A percentile compares a stretch with the other conserved stretches of the same genome.
Evolutionary conservation across 371 early-diverging fungal species (phyloP).

Genomic region (Lichtheimia corymbifera): DNA sequence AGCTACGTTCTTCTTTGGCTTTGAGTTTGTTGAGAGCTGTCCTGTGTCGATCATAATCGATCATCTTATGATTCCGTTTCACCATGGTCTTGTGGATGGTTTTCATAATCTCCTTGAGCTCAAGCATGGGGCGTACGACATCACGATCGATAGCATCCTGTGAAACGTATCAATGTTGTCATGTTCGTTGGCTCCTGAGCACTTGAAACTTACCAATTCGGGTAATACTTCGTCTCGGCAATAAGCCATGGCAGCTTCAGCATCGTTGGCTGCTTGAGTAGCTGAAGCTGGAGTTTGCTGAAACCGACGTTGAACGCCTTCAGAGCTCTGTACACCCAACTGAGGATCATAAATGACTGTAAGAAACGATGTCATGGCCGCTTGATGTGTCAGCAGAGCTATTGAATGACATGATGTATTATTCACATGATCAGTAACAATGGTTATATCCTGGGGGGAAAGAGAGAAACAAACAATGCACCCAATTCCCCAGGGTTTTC

Average conservation of each 20-base stretch:
- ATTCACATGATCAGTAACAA: neutral
- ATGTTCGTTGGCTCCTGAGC: neutral
- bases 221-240: conserved; percentile 67
- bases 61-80: conserved; percentile 81
- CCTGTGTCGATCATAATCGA: conserved; percentile 84
- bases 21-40: conserved; percentile 66
- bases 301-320: conserved; percentile 42
- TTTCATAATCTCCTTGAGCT: conserved; percentile 67
- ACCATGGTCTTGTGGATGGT: conserved; percentile 69
- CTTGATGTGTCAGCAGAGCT: conserved; percentile 73
- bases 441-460: neutral
- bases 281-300: conserved; percentile 60
- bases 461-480: neutral
- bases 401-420: neutral
- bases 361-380: conserved; percentile 65
- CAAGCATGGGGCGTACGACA: conserved; percentile 70
- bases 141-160: conserved; percentile 72
- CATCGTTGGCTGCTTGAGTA: conserved; percentile 63
- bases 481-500: no score
- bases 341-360: conserved; percentile 59
- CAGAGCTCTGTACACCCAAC: conserved; percentile 24
- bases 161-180: neutral
- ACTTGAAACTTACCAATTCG: conserved; percentile 55
- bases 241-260: conserved; percentile 60
- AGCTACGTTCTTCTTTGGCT: conserved; percentile 64